Percentiles rank a stretch among this genome's conserved stretches.
phyloP scores from a whole-genome alignment of 352 stramenopile genomes.

The Globisporangium okanoganense region DNA sequence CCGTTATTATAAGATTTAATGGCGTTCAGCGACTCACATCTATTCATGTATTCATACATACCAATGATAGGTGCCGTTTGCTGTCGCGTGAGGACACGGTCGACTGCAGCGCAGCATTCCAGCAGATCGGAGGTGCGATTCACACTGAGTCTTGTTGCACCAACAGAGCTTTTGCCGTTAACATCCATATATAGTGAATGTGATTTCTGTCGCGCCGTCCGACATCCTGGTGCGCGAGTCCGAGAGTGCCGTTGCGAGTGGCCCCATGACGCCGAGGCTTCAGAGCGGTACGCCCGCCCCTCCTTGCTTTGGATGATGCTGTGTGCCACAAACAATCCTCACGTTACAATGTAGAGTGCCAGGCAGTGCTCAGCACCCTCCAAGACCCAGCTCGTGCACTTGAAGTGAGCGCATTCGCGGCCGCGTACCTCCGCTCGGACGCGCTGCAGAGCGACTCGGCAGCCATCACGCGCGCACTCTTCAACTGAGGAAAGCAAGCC shows the following conservation, averaged over 20 bases:
- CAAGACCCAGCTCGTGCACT: not conserved
- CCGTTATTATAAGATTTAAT: not conserved
- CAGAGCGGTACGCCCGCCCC: constrained; percentile 3
- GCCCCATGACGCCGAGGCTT: constrained; percentile 2
- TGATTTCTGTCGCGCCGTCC: constrained; percentile 2
- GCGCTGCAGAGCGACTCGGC: constrained; percentile 7
- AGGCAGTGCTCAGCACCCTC: not conserved
- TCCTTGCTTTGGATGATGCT: not conserved
- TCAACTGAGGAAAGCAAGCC: not conserved
- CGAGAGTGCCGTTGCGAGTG: not conserved
- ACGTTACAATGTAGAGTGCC: not conserved
- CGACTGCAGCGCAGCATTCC: constrained; percentile 4
- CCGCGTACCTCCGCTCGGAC: constrained; percentile 6
- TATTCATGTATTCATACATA: not conserved
- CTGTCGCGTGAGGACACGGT: constrained; percentile 11
- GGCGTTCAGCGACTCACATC: not conserved
- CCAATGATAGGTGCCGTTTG: constrained; percentile 11
- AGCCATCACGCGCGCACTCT: constrained; percentile 4
- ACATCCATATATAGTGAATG: not conserved
- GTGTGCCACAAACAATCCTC: not conserved
- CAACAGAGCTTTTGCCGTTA: not conserved
- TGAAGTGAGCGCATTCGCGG: not conserved
- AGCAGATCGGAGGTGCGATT: constrained; percentile 15
- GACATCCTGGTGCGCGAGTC: constrained; percentile 4
- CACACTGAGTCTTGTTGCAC: not conserved